Conservation (phyloP, 257 asterid genomes). For the Solanum tarapatanum region DNA sequence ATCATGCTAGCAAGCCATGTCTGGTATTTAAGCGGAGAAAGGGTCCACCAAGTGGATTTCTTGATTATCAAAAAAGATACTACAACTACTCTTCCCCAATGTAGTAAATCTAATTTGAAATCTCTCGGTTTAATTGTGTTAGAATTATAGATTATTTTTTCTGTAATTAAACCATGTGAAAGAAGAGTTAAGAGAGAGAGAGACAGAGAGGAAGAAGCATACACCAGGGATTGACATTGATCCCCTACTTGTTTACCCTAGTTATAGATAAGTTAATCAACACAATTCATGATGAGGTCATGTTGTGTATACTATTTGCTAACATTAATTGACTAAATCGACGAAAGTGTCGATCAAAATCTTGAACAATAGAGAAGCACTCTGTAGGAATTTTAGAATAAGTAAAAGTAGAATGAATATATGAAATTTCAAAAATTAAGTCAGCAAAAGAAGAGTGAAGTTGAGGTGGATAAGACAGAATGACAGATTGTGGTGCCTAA, state of each 20-base stretch:
- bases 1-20: background rate
- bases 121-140: background rate
- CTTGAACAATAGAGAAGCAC: background rate
- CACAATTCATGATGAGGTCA: background rate
- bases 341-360: background rate
- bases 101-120: background rate
- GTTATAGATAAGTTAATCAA: background rate
- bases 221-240: background rate
- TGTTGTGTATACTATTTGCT: background rate
- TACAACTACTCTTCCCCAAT: background rate
- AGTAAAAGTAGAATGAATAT: background rate
- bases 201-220: background rate
- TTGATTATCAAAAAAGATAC: background rate
- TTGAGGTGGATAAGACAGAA: background rate
- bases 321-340: background rate
- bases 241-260: background rate
- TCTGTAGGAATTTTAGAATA: background rate
- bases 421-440: background rate
- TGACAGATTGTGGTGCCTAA: background rate
- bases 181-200: background rate
- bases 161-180: background rate
- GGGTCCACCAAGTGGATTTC: background rate
- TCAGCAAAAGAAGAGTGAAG: background rate
- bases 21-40: background rate
- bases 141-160: background rate